Evolutionary conservation across 441 rosid genomes (phyloP), one percentile per base, ranked within the genome.

Genomic region (Mallotus repandus): DNA sequence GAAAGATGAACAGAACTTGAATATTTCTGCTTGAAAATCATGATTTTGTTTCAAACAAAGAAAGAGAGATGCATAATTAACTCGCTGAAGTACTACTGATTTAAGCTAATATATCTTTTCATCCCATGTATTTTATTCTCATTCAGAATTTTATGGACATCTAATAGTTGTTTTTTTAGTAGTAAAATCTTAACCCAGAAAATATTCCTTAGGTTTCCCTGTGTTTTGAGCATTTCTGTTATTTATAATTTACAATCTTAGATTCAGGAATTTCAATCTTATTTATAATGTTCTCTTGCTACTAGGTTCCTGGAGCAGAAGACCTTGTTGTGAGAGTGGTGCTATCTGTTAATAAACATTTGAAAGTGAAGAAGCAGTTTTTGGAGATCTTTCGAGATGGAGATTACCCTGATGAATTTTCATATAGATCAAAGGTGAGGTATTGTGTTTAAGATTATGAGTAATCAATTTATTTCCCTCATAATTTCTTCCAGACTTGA

Each of bases 391-490:
- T 90, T 69, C 77, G 75, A 2, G 74, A 73, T 18, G 80, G 79
- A 69, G 74, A 78, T 70, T 89, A 85, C 77, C 94, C 94, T 61
- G 77, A 81, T 54, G 89, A 83, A 71, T 86, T 90, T 62, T 88
- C 89, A 14, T 90, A 84, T 85, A 79, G 76, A 78, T 90, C 91
- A 74, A 92, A 86, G 96, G 97, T 92, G 71, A 78, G 84, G 65
- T 25, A 14, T 78, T 65, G 32, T 52, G 25, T 66, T 76, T 60
- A 54, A 66, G 46, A 52, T 50, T 64, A 3, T 72, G 32, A n/a
- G 22, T n/a, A 38, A n/a, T 62, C 62, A 11, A 66, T 73, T 69
- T 61, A 12, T 25, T 63, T 57, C 19, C 25, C n/a, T 57, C 41
- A 1, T 49, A 35, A 9, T 74, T 50, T 43, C 21, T 62, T 74